Base-by-base conservation (phyloP, 129 eudicot species). In the Scalesia atractyloides region DNA sequence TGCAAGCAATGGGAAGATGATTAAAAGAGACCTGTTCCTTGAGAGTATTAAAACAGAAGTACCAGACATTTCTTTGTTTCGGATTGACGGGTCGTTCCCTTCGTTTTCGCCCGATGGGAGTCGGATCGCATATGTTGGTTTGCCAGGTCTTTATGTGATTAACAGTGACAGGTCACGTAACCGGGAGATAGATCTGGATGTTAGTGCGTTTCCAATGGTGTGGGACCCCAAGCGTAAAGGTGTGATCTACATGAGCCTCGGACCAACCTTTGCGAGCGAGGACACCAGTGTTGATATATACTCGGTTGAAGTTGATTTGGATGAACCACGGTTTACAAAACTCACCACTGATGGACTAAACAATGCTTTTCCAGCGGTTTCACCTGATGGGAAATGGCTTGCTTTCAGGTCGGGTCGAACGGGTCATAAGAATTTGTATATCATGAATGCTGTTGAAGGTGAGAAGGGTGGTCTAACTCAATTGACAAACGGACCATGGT, bases 371-470 rank as follows among this genome's bases (percentile, higher is more conserved):
- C 98, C 98, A 0, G 86, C 90, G 0, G 90, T 96, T 30, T 92
- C 98, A 34, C 96, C 98, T 0, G 96, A 92, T 66, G 98, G 98
- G 26, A 89, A 92, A 74, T 87, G 88, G 87, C 62, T 92, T 7
- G 96, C 74, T 26, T 89, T 92, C 50, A 73, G 96, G 24, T 92
- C 96, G 11, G 98, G 98, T 36, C 88, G 98, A 47, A 17, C 92
- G 12, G 92, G 96, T 30, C 77, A 89, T 73, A 92, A 92, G 73
- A 92, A 92, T 75, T 82, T 92, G 68, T 92, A 92, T 73, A 85
- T 92, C 12, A 92, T 92, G 98, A 87, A 87, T 56, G 90, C 96
- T 3, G 16, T 78, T 44, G 68, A 85, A 0, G 98, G 98, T 10
- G 88, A 63, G 8, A 63, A 63, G 48, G 68, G 68, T 16, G 68